Evolutionary conservation across 768 basidiomycete species (phyloP).

Genomic region (Collybia mongolica): DNA sequence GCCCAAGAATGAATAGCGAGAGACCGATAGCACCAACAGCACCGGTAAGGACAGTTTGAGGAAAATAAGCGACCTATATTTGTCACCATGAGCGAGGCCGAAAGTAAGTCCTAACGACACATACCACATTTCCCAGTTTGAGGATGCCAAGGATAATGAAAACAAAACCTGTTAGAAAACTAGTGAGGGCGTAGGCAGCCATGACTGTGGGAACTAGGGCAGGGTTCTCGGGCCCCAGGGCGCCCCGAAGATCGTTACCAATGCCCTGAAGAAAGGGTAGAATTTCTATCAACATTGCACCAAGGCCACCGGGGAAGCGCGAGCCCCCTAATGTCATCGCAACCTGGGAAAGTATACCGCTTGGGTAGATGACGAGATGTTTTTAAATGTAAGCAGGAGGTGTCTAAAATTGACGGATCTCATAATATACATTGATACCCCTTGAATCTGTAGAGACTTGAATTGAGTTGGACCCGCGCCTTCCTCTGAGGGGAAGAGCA

Average conservation of each 20-base stretch:
- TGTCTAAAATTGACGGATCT: slow-evolving; percentile 6
- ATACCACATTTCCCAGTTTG: slow-evolving; percentile 17
- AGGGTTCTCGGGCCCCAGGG: slow-evolving; percentile 18
- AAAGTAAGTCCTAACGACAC: background rate
- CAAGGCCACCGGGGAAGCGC: slow-evolving; percentile 18
- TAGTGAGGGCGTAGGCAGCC: slow-evolving; percentile 21
- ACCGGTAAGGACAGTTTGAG: slow-evolving; percentile 21
- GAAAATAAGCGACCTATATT: slow-evolving; percentile 21
- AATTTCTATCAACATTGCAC: slow-evolving; percentile 22
- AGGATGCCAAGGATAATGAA: slow-evolving; percentile 19
- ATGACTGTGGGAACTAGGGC: slow-evolving; percentile 22
- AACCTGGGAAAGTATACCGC: slow-evolving; percentile 14
- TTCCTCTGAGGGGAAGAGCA: slow-evolving; percentile 17
- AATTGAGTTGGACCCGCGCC: slow-evolving; percentile 9
- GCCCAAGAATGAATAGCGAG: slow-evolving; percentile 18
- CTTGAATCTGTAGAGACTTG: slow-evolving; percentile 17
- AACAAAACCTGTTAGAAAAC: slow-evolving; percentile 16
- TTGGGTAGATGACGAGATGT: slow-evolving; percentile 5
- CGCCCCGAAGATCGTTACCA: slow-evolving; percentile 16
- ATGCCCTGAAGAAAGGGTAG: slow-evolving; percentile 19
- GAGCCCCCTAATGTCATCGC: slow-evolving; percentile 22
- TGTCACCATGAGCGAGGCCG: background rate
- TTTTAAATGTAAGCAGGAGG: background rate
- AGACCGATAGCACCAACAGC: slow-evolving; percentile 21
- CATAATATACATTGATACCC: slow-evolving; percentile 22